Evolutionary conservation across 106 monocot genomes (phyloP).

Genomic region (Hemerocallis citrina): DNA sequence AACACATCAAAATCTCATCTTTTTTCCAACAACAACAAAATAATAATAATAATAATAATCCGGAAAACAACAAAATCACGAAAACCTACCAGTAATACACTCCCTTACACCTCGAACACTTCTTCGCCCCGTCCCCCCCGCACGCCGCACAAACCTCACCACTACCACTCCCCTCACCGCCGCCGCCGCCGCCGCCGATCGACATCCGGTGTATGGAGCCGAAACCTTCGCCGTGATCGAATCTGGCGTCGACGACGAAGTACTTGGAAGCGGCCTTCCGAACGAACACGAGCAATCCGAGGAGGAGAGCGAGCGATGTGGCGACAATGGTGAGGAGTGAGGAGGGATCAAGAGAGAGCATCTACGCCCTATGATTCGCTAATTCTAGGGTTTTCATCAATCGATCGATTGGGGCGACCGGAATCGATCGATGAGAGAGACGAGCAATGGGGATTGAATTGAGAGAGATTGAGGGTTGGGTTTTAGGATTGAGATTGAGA

Average conservation of each 20-base stretch:
- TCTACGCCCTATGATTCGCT: slow-evolving; percentile 21
- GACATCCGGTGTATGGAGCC: slow-evolving; percentile 2
- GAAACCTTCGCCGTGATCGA: not conserved
- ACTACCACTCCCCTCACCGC: too few relatives aligned
- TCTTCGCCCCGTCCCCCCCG: slow-evolving; percentile 19
- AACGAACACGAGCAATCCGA: slow-evolving; percentile 14
- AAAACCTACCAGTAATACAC: slow-evolving; percentile 37
- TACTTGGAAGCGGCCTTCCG: slow-evolving; percentile 19
- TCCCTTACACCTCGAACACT: slow-evolving; percentile 35
- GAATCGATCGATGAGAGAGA: too few relatives aligned
- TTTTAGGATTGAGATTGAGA: too few relatives aligned
- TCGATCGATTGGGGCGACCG: too few relatives aligned
- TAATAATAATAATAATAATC: too few relatives aligned
- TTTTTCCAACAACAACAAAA: too few relatives aligned
- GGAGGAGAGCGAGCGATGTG: slow-evolving; percentile 19
- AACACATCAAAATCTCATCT: too few relatives aligned
- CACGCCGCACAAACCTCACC: slow-evolving; percentile 24
- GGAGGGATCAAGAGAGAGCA: slow-evolving; percentile 33
- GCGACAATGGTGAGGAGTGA: slow-evolving; percentile 17
- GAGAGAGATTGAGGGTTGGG: too few relatives aligned
- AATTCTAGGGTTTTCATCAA: slow-evolving; percentile 19
- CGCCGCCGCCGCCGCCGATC: slow-evolving; percentile 5
- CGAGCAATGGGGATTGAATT: too few relatives aligned
- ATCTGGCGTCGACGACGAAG: slow-evolving; percentile 20
- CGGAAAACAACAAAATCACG: not conserved